Conservation (phyloP, 2,329 filamentous ascomycete species). For the Microsporum ferrugineum region DNA sequence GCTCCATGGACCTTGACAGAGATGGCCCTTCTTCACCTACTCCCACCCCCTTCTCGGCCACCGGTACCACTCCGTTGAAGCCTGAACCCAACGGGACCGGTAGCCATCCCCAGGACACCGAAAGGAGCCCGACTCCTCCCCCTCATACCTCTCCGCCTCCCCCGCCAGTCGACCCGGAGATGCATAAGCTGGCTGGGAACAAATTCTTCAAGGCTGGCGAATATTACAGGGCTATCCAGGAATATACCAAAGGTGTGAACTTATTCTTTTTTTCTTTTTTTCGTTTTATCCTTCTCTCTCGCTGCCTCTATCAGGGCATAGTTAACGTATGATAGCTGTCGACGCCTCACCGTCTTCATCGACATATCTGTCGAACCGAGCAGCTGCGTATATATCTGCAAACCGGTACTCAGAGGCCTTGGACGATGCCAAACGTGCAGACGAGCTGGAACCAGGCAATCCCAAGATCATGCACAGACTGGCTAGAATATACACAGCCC, state of each 20-base stretch:
- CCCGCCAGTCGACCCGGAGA: constrained; percentile 64
- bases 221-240: constrained; percentile 73
- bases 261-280: constrained; percentile 7
- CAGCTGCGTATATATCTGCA: constrained; percentile 85
- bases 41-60: constrained; percentile 24
- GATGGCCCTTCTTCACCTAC: constrained; percentile 45
- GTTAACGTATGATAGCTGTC: constrained; percentile 51
- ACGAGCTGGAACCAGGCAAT: constrained; percentile 74
- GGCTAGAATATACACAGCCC: constrained; percentile 75
- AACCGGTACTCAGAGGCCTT: constrained; percentile 67
- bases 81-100: constrained; percentile 26
- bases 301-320: constrained; percentile 11
- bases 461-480: constrained; percentile 78
- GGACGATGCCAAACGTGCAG: constrained; percentile 73
- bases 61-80: constrained; percentile 11
- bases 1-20: constrained; percentile 67
- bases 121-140: constrained; percentile 37
- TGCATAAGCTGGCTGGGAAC: constrained; percentile 86
- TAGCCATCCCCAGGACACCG: constrained; percentile 17
- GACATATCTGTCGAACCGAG: constrained; percentile 88
- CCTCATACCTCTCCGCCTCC: constrained; percentile 31
- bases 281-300: constrained; percentile 3
- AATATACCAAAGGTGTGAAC: constrained; percentile 78
- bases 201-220: constrained; percentile 94
- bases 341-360: constrained; percentile 73